phyloP scores from a whole-genome alignment of 805 yeast genomes.

The Nakazawaea peltata region DNA sequence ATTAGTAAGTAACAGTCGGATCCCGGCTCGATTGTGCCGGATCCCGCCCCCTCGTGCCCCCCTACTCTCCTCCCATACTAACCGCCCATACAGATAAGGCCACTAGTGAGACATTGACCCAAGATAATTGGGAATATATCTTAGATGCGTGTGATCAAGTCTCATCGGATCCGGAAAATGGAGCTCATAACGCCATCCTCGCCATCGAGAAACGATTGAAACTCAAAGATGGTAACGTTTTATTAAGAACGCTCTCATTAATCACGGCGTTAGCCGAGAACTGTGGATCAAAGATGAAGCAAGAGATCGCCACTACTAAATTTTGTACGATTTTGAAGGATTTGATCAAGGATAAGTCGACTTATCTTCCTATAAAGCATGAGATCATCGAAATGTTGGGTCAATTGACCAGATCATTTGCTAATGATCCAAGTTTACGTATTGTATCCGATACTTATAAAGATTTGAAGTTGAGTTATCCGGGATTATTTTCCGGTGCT shows the following conservation, averaged over 20 bases:
- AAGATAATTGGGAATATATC: conserved; percentile 63
- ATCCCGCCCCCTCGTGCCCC: neutral
- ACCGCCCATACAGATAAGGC: conserved; percentile 31
- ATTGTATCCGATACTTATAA: conserved; percentile 58
- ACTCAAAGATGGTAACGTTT: conserved; percentile 55
- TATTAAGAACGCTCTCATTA: conserved; percentile 47
- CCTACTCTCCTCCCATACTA: neutral
- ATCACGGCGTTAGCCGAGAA: conserved; percentile 63
- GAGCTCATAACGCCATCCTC: conserved; percentile 36
- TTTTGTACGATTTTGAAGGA: conserved; percentile 41
- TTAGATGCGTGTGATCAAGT: conserved; percentile 63
- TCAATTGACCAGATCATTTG: conserved; percentile 59
- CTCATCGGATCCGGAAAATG: conserved; percentile 50
- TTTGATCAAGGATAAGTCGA: conserved; percentile 42
- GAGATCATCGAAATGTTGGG: conserved; percentile 59
- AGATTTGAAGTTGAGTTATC: conserved; percentile 34
- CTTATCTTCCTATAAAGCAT: conserved; percentile 62
- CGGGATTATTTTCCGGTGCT: conserved; percentile 18
- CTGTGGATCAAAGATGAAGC: conserved; percentile 65
- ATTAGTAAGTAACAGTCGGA: conserved; percentile 3
- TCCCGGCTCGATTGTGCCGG: no score
- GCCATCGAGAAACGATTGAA: conserved; percentile 40
- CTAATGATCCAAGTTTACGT: conserved; percentile 66
- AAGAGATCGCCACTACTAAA: conserved; percentile 48
- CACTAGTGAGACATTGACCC: conserved; percentile 52